Evolutionary conservation across 108 stramenopile genomes (phyloP).

Genomic region (Seminavis robusta): DNA sequence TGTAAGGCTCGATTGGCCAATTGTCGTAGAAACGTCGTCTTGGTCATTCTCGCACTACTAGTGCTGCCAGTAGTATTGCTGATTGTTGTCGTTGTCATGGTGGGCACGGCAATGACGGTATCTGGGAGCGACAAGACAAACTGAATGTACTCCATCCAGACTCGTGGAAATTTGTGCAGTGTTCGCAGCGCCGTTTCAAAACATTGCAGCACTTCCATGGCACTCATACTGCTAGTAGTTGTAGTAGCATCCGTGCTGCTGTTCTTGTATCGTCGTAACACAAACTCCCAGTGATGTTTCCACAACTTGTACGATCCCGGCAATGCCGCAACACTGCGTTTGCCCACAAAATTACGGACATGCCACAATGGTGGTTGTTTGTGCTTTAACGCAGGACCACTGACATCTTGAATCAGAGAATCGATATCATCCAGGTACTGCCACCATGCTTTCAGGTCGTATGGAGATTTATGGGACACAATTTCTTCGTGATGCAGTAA

Average conservation of each 20-base stretch:
- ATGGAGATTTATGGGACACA: slow-evolving; percentile 45
- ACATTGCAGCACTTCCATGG: slow-evolving; percentile 12
- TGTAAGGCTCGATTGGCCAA: slow-evolving; percentile 90
- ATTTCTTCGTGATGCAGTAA: slow-evolving; percentile 31
- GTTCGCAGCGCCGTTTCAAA: slow-evolving; percentile 83
- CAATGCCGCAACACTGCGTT: slow-evolving; percentile 80
- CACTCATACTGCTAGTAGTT: not conserved
- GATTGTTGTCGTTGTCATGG: slow-evolving; percentile 4
- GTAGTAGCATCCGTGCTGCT: not conserved
- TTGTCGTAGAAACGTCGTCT: slow-evolving; percentile 56
- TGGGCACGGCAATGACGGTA: not conserved
- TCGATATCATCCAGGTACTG: slow-evolving; percentile 77
- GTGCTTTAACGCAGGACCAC: not conserved
- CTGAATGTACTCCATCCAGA: slow-evolving; percentile 87
- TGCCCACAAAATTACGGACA: slow-evolving; percentile 37
- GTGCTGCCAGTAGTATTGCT: not conserved
- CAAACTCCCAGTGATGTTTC: slow-evolving; percentile 80
- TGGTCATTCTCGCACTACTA: not conserved
- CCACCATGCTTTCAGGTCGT: slow-evolving; percentile 79
- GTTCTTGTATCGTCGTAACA: not conserved
- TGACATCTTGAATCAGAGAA: slow-evolving; percentile 26
- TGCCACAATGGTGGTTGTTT: not conserved
- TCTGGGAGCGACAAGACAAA: slow-evolving; percentile 21
- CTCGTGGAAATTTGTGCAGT: slow-evolving; percentile 88
- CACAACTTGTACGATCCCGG: slow-evolving; percentile 98